phyloP scores from a whole-genome alignment of 352 stramenopile genomes.

The Salisapilia sapeloensis region DNA sequence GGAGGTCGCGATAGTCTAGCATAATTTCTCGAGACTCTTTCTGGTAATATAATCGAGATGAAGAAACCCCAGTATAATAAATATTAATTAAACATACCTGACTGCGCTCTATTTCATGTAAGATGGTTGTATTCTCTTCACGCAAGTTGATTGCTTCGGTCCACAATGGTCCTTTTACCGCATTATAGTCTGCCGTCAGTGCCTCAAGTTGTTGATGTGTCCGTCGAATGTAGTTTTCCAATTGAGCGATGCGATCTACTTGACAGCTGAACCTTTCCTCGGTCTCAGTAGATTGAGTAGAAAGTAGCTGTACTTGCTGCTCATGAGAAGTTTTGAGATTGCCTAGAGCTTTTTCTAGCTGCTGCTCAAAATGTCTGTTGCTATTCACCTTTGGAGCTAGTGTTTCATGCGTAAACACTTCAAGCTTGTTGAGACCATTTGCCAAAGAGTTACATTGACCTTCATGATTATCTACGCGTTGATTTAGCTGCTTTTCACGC shows the following conservation, averaged over 20 bases:
- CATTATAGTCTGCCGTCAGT: slow-evolving; percentile 11
- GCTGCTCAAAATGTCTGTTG: slow-evolving; percentile 3
- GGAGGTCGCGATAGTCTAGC: slow-evolving; percentile 40
- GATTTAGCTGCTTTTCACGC: slow-evolving; percentile 2
- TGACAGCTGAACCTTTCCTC: too few relatives aligned
- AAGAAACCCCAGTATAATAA: background rate
- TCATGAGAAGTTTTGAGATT: too few relatives aligned
- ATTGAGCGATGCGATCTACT: slow-evolving; percentile 13
- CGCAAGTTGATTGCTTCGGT: slow-evolving; percentile 38
- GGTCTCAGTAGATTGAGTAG: too few relatives aligned
- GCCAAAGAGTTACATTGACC: too few relatives aligned
- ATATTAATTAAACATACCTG: slow-evolving; percentile 11
- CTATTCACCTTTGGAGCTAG: slow-evolving; percentile 16
- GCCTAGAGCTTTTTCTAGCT: slow-evolving; percentile 6
- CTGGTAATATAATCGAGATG: slow-evolving; percentile 4
- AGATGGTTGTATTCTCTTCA: slow-evolving; percentile 49
- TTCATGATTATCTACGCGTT: slow-evolving; percentile 10
- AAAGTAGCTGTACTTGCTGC: slow-evolving; percentile 10
- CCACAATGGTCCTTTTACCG: slow-evolving; percentile 36
- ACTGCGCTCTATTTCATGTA: slow-evolving; percentile 45
- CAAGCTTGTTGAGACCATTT: slow-evolving; percentile 15
- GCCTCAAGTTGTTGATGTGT: too few relatives aligned
- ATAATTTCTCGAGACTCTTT: slow-evolving; percentile 47
- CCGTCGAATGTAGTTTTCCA: slow-evolving; percentile 15
- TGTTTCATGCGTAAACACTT: slow-evolving; percentile 21